Evolutionary conservation across 1,284 basidiomycete genomes (phyloP), one percentile per base, ranked within the genome.

Genomic region (Apiotrichum gamsii): DNA sequence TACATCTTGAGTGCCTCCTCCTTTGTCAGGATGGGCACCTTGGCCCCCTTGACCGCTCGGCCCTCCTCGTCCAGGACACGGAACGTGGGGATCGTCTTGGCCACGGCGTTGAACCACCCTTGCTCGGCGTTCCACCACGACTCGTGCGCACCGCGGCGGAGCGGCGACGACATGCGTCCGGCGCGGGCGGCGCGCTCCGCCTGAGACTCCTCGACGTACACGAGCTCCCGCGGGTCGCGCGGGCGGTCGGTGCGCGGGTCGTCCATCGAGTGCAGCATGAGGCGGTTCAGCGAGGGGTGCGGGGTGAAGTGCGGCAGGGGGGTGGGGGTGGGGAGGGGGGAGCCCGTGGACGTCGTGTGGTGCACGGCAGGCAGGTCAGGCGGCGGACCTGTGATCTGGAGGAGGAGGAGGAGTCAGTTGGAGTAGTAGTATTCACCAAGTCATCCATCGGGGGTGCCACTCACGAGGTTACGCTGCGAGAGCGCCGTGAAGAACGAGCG

Each of bases 51-150:
- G 24, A 91, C 72, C 4, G 79, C 77, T 51, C 80, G 74, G 4
- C 88, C 88, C 51, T 79, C 74, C 37, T 86, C 84, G 71, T 90
- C 87, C 29, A 93, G 69, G 0, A 91, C 78, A 45, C 88, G 78
- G 72, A 82, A 91, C 2, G 87, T 87, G 9, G 88, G 86, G 57
- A 91, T 70, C 5, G 67, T 70, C 62, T 63, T 25, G 1, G 11
- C 58, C 21, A 71, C 69, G 39, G 69, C 69, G 50, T 71, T 71
- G 50, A 71, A 71, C 60, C 62, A 71, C 0, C 60, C 65, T 61
- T 65, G 63, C 28, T 67, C 63, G 8, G 54, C 52, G 9, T 59
- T 61, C 69, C 69, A 71, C 67, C 69, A 69, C 59, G 61, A 65
- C 59, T 71, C 66, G 53, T 71, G 67, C 19, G 61, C 67, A 18